phyloP scores from a whole-genome alignment of 179 eudicot genomes.

The Corrigiola litoralis region DNA sequence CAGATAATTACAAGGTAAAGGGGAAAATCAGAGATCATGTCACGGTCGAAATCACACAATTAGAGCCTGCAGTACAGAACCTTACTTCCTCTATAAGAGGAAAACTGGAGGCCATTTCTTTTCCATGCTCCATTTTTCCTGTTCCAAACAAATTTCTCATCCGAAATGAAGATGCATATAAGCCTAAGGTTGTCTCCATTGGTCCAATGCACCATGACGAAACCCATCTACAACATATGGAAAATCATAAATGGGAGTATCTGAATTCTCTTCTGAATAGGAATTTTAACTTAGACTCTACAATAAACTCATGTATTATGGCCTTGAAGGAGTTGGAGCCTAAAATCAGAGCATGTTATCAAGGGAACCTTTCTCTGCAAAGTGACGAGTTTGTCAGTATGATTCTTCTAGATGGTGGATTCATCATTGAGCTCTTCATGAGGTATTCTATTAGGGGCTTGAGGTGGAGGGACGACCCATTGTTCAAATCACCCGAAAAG shows the following conservation, averaged over 20 bases:
- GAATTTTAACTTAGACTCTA: slow-evolving; percentile 20
- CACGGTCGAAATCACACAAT: slow-evolving; percentile 28
- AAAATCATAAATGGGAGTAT: slow-evolving; percentile 54
- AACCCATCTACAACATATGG: slow-evolving; percentile 26
- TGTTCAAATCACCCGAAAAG: slow-evolving; percentile 25
- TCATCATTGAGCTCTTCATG: slow-evolving; percentile 59
- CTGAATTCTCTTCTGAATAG: slow-evolving; percentile 41
- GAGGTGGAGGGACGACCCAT: slow-evolving; percentile 50
- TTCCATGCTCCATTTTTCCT: slow-evolving; percentile 27
- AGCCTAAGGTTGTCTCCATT: slow-evolving; percentile 46
- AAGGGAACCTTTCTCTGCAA: slow-evolving; percentile 10
- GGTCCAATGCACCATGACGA: slow-evolving; percentile 54
- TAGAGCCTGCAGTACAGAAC: slow-evolving; percentile 20
- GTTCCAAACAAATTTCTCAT: slow-evolving; percentile 30
- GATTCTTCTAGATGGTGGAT: slow-evolving; percentile 51
- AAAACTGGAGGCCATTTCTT: slow-evolving; percentile 35
- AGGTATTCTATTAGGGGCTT: slow-evolving; percentile 33
- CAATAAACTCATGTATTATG: slow-evolving; percentile 30
- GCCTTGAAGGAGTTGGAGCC: slow-evolving; percentile 37
- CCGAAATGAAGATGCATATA: slow-evolving; percentile 19
- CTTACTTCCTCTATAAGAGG: slow-evolving; percentile 33
- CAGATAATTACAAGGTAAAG: not conserved
- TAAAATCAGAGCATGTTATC: slow-evolving; percentile 45
- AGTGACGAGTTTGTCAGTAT: slow-evolving; percentile 41
- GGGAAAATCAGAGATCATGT: slow-evolving; percentile 13